phyloP scores from a whole-genome alignment of 1,284 basidiomycete genomes.

The Trichosporon inkin region DNA sequence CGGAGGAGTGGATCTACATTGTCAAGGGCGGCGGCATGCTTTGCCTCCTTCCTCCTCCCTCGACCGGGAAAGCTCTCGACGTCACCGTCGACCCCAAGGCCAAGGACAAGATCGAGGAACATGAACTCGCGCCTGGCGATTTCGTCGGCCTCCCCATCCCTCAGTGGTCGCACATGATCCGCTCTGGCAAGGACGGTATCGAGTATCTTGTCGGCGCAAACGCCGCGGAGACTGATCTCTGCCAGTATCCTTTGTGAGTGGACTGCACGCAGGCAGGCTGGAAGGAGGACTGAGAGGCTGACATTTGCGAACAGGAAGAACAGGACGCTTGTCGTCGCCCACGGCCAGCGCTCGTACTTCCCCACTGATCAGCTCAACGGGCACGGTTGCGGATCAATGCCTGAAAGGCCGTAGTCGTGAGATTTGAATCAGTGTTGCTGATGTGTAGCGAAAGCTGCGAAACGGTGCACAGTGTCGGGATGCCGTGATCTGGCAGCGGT shows the following conservation, averaged over 20 bases:
- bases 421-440: no score
- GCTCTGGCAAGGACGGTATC: slow-evolving; percentile 23
- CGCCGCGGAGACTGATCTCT: slow-evolving; percentile 23
- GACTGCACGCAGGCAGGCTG: not conserved
- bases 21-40: slow-evolving; percentile 22
- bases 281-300: not conserved
- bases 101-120: slow-evolving; percentile 13
- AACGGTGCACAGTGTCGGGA: not conserved
- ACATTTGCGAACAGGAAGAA: not conserved
- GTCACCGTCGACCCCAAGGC: not conserved
- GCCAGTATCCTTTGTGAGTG: slow-evolving; percentile 32
- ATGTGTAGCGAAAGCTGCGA: no score
- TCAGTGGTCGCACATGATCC: slow-evolving; percentile 26
- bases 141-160: slow-evolving; percentile 25
- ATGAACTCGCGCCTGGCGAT: slow-evolving; percentile 21
- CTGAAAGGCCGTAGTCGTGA: not conserved
- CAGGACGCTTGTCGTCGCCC: slow-evolving; percentile 6
- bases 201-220: slow-evolving; percentile 31
- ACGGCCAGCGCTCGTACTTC: not conserved
- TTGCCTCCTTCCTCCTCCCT: slow-evolving; percentile 5
- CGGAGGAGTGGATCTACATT: slow-evolving; percentile 35
- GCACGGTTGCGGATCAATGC: not conserved
- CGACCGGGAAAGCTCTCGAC: not conserved
- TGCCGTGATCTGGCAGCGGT: not conserved
- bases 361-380: not conserved